Evolutionary conservation across 129 eudicot genomes (phyloP), one percentile per base, ranked within the genome.

Genomic region (Chrysanthemum makinoi): DNA sequence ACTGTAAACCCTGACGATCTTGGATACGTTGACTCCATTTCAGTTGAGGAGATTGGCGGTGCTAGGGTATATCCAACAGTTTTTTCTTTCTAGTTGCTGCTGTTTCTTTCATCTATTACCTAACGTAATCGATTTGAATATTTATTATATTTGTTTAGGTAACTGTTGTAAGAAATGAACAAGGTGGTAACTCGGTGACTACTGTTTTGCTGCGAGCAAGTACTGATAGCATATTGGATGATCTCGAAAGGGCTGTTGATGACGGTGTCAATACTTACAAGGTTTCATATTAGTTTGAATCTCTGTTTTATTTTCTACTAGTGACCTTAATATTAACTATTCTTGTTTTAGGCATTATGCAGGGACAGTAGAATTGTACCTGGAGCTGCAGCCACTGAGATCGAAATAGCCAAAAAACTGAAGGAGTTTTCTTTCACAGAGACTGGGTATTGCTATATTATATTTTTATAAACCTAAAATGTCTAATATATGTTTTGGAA

Each of bases 371-470:
- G 96, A 79, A 84, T 81, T 10, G 86, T 95, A 44, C 97, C 99
- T 70, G 99, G 99, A 65, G 97, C 97, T 66, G 99, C 99, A 10
- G 97, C 97, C 60, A 90, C 97, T 28, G 96, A 90, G 75, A 95
- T 95, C 69, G 99, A 95, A 76, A 79, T 95, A 70, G 99, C 99
- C 35, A 86, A 83, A 78, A 90, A 83, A 74, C 66, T 90, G 75
- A 90, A 94, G 80, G 99, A 94, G 43, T 87, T 90, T 66, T 87
- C 99, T 56, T 87, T 90, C 39, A 82, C 84, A 65, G 97, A 90
- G 73, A 95, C 97, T 0, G 99, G 99, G 97, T 94, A 83, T 13
- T 66, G 2, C n/a, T 15, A 0, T 33, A 44, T 44, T 47, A 3
- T 17, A 43, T 22, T 22, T 4, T 47, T 12, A 22, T 22, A 49